These are phyloP conservation scores for Pseudomassariella vexata DNA, from an alignment of 2,329 filamentous ascomycete species.

Conservation along the genomic window DNA sequence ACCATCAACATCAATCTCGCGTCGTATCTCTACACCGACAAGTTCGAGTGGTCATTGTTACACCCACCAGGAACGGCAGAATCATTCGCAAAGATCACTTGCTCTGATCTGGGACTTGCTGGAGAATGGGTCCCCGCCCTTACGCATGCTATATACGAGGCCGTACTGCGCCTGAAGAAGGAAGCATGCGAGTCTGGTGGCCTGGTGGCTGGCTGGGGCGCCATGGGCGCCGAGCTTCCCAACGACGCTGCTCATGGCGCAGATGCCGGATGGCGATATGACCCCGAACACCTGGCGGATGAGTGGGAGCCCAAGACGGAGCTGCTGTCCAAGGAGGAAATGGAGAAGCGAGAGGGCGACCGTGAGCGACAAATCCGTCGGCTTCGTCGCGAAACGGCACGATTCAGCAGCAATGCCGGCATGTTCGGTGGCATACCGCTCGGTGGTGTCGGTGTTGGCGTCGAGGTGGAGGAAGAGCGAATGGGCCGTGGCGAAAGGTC, in stretches of 20 bases:
- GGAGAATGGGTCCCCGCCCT: slow-evolving; percentile 94
- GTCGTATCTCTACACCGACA: slow-evolving; percentile 90
- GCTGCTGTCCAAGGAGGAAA: slow-evolving; percentile 85
- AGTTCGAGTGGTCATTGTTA: slow-evolving; percentile 94
- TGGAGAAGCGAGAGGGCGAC: slow-evolving; percentile 93
- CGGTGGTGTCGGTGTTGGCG: slow-evolving; percentile 40
- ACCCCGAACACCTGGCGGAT: slow-evolving; percentile 80
- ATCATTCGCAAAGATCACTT: slow-evolving; percentile 86
- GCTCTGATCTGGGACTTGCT: slow-evolving; percentile 80
- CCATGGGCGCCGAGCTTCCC: slow-evolving; percentile 66
- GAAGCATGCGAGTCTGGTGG: slow-evolving; percentile 91
- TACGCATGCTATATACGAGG: slow-evolving; percentile 95
- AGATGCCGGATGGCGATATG: slow-evolving; percentile 91
- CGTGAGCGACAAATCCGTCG: slow-evolving; percentile 85
- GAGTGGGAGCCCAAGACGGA: slow-evolving; percentile 83
- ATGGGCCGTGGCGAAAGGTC: slow-evolving; percentile 89
- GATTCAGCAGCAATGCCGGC: slow-evolving; percentile 81
- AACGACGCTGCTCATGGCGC: slow-evolving; percentile 81
- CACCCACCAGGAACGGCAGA: slow-evolving; percentile 90
- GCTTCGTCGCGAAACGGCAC: slow-evolving; percentile 81
- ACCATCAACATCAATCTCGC: slow-evolving; percentile 86
- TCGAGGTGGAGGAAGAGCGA: slow-evolving; percentile 64
- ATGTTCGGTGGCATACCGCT: slow-evolving; percentile 72
- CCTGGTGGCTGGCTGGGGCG: slow-evolving; percentile 68
- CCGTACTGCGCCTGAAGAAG: slow-evolving; percentile 87